phyloP scores from a whole-genome alignment of 352 stramenopile genomes.

The Pythium folliculosum region DNA sequence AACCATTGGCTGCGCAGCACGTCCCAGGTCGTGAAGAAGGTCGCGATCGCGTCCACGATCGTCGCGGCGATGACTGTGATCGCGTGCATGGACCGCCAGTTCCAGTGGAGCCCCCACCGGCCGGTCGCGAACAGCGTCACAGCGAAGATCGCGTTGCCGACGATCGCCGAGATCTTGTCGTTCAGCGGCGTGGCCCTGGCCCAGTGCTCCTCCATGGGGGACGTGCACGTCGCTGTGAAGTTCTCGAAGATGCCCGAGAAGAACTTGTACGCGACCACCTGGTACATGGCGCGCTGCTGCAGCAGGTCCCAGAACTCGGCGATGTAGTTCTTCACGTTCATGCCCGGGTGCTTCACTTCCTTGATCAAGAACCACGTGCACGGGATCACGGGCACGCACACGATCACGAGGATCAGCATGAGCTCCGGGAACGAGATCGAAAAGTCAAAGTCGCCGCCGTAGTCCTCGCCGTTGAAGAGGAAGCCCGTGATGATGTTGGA shows the following conservation, averaged over 20 bases:
- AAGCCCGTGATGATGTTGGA: conserved; percentile 44
- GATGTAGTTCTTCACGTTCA: conserved; percentile 22
- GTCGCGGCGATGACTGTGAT: conserved; percentile 34
- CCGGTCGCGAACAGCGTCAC: conserved; percentile 36
- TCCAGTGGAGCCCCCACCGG: conserved; percentile 51
- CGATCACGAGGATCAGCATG: conserved; percentile 49
- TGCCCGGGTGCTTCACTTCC: conserved; percentile 24
- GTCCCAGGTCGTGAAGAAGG: conserved; percentile 45
- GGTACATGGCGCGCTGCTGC: conserved; percentile 24
- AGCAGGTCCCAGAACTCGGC: conserved; percentile 20
- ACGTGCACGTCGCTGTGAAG: neutral
- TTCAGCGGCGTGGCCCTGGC: conserved; percentile 43
- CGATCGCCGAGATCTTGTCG: conserved; percentile 38
- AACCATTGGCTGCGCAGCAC: conserved; percentile 22
- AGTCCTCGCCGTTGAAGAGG: conserved; percentile 52
- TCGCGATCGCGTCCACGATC: conserved; percentile 35
- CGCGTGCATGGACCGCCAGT: conserved; percentile 45
- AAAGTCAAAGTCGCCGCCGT: conserved; percentile 53
- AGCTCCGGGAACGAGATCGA: conserved; percentile 46
- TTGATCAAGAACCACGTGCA: conserved; percentile 29
- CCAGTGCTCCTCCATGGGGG: conserved; percentile 20
- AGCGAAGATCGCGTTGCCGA: conserved; percentile 39
- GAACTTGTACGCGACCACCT: conserved; percentile 9
- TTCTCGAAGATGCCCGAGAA: conserved; percentile 8
- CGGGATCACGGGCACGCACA: conserved; percentile 16